phyloP scores from a whole-genome alignment of 2,329 filamentous ascomycete genomes.

The Zymoseptoria ardabiliae region DNA sequence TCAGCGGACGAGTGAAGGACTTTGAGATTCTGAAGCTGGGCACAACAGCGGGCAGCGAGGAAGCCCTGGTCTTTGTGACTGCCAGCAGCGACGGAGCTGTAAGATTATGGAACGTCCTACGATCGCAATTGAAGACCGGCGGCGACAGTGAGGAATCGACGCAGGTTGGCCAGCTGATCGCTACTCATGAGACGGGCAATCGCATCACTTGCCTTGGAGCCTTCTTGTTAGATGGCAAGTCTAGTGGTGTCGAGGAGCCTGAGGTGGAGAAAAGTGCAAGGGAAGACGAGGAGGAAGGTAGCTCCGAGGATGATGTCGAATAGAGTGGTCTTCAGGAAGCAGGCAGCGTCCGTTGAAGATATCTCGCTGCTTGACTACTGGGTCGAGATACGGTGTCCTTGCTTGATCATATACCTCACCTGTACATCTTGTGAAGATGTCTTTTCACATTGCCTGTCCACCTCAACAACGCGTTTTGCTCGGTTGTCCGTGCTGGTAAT shows the following conservation, averaged over 20 bases:
- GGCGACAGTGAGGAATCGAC: slow-evolving; percentile 23
- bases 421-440: not conserved
- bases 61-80: slow-evolving; percentile 55
- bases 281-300: slow-evolving; percentile 2
- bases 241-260: slow-evolving; percentile 11
- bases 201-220: slow-evolving; percentile 82
- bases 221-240: slow-evolving; percentile 61
- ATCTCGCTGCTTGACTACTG: too few species aligned
- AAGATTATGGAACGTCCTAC: slow-evolving; percentile 58
- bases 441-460: not conserved
- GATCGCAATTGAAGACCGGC: slow-evolving; percentile 3
- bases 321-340: not conserved
- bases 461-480: not conserved
- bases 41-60: slow-evolving; percentile 29
- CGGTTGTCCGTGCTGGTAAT: not conserved
- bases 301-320: slow-evolving; percentile 9
- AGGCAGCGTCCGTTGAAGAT: too few species aligned
- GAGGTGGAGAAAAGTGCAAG: slow-evolving; percentile 13
- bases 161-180: slow-evolving; percentile 61
- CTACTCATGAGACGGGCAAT: slow-evolving; percentile 75
- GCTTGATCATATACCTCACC: too few species aligned
- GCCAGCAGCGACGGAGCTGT: slow-evolving; percentile 80
- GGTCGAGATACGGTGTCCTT: too few species aligned
- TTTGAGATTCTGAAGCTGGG: slow-evolving; percentile 57
- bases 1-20: slow-evolving; percentile 75